Evolutionary conservation across 805 yeast genomes (phyloP), one percentile per base, ranked within the genome.

Genomic region (Saturnispora dispora): DNA sequence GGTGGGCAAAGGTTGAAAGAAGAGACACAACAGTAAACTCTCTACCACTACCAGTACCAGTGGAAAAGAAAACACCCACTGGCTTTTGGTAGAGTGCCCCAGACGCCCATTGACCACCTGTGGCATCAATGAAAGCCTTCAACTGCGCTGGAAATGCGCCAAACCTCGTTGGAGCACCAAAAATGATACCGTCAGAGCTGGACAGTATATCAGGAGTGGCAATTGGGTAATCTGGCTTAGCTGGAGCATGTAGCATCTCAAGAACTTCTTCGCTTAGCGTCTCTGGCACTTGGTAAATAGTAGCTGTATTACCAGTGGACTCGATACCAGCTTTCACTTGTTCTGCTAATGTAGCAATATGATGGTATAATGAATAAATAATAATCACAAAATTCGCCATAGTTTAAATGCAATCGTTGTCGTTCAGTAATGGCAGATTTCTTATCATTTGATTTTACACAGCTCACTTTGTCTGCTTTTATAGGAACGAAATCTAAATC

Each of bases 41-140:
- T 68, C 83, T 88, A 64, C 95, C 95, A 62, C 95, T 93, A 61
- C 91, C 90, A 51, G 88, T 72, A 62, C 89, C 88, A 40, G 89
- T 82, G 49, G 87, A 77, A 52, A 78, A 80, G 64, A 88, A 88
- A 60, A 82, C 62, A 61, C 85, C 88, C 37, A 80, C 88, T 54
- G 79, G 80, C 71, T 87, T 87, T 59, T 89, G 90, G 65, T 76
- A 71, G 56, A 85, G 72, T 28, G 81, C 78, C 63, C 93, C 91
- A 18, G 64, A 48, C 46, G 84, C 88, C 95, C 96, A 88, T 59
- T 84, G 72, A 33, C 81, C 81, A 64, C 93, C 93, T 43, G 90
- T 82, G 52, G 80, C 67, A 62, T 85, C 95, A 78, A 85, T 78
- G 74, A 84, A 87, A 18, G 85, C 72, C 67, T 76, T 77, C 76